These are phyloP conservation scores for Hansenula lynferdii DNA, from an alignment of 1,139 yeast genomes.

Conservation along the genomic window DNA sequence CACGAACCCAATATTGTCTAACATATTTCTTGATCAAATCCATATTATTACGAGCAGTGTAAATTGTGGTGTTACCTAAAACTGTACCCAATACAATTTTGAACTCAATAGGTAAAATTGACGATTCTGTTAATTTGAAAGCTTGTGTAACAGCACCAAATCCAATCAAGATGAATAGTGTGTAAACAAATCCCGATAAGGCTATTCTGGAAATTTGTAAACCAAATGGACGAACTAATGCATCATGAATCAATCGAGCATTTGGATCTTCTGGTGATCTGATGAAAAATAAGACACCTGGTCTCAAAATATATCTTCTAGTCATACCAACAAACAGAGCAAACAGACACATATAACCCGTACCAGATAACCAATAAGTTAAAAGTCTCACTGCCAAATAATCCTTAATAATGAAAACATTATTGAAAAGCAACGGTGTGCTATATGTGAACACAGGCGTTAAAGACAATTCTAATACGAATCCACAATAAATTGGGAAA, in stretches of 20 bases:
- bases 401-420: slow-evolving; percentile 18
- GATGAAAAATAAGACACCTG: slow-evolving; percentile 87
- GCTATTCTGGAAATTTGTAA: slow-evolving; percentile 72
- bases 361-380: slow-evolving; percentile 73
- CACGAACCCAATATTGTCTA: slow-evolving; percentile 55
- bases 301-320: slow-evolving; percentile 66
- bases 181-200: slow-evolving; percentile 73
- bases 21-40: slow-evolving; percentile 27
- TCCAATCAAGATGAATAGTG: slow-evolving; percentile 66
- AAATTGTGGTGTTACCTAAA: slow-evolving; percentile 1
- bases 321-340: slow-evolving; percentile 87
- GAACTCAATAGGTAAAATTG: slow-evolving; percentile 14
- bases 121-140: slow-evolving; percentile 15
- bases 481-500: slow-evolving; percentile 87
- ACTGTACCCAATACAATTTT: slow-evolving; percentile 2
- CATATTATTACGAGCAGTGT: slow-evolving; percentile 3
- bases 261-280: slow-evolving; percentile 95
- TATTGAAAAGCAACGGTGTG: slow-evolving; percentile 25
- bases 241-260: slow-evolving; percentile 84
- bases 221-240: slow-evolving; percentile 67
- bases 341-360: slow-evolving; percentile 80
- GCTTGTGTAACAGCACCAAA: slow-evolving; percentile 57
- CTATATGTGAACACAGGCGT: slow-evolving; percentile 43
- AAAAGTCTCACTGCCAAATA: slow-evolving; percentile 19
- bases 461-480: slow-evolving; percentile 64